Base-by-base conservation (phyloP, 345 rosid species). In the Citrus medica region DNA sequence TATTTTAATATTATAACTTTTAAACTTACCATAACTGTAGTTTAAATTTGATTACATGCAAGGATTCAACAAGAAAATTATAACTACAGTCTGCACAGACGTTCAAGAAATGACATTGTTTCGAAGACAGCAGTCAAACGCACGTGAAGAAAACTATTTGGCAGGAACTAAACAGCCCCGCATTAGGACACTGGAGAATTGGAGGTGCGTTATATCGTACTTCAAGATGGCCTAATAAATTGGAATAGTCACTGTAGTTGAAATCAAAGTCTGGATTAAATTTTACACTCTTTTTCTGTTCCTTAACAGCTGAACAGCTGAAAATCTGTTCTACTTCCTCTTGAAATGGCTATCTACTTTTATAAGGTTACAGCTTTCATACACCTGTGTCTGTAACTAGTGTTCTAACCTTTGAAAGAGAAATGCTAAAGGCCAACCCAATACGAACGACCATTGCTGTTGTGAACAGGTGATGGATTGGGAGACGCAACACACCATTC, bases 401-500 rank as follows among this genome's bases (percentile, higher is more conserved):
- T 24, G 16, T 10, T 24, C 16, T 56, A 42, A 9, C 1, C 7
- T 13, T 19, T 3, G 2, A 21, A 33, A 9, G 3, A 27, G 12
- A 5, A 58, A 59, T 8, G 25, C 88, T 92, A 96, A 33, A 94
- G 95, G 38, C 99, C 99, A 21, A 94, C 98, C 99, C 98, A 92
- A 48, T 94, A 92, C 3, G 99, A 96, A 56, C 98, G 98, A 21
- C 98, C 99, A 71, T 90, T 94, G 89, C 88, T 87, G 90, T 96
- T 96, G 88, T 94, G 99, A 63, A 94, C 68, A 14, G 98, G 88
- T 21, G 92, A 86, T 35, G 87, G 84, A 61, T 68, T 30, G 9
- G 98, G 98, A 58, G 94, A 88, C 35, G 91, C 71, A 70, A 92
- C 95, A 35, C 93, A 88, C 99, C 99, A 96, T 79, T 96, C 98